Base-by-base conservation (phyloP, 2,329 filamentous ascomycete species). In the Microcyclosporella mali region DNA sequence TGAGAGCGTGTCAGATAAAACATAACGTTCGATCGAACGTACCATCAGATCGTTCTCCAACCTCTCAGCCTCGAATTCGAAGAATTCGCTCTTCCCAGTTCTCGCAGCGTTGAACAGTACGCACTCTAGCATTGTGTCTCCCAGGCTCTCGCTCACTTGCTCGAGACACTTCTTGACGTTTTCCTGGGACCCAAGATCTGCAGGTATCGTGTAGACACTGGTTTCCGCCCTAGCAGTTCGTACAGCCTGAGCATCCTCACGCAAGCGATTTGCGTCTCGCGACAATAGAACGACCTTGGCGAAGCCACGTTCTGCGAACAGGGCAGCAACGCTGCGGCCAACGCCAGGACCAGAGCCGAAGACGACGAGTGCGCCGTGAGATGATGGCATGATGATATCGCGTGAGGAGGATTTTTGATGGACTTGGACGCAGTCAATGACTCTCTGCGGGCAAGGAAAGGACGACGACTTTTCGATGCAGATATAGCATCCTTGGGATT, bases 51-150 rank as follows among this genome's bases (percentile, higher is more conserved):
- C 72, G 35, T 68, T 63, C 14, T 73, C 57, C 7, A 76, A 65
- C 18, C 73, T 68, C 21, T 66, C 58, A 2, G 70, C 63, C 3
- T 51, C 49, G 21, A 66, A 66, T 12, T 63, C 58, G 7, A 75
- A 55, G 1, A 72, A 56, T 2, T 62, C 54, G 9, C 63, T 68
- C 1, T 63, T 59, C 10, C 61, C 61, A 2, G 74, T 66, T 0
- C 68, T 57, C 1, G 72, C 73, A 0, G 73, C 72, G 46, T 77
- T 76, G 62, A 68, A 75, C 35, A 73, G 67, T 1, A 75, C 58
- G 9, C 66, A 67, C 32, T 73, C 68, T 0, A 73, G 33, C 9
- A 40, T 60, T 1, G 56, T 51, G 28, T 63, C 65, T 17, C 47
- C 46, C 9, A 57, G 35, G 9, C 65, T 52, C 7, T 64, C 61